Percentiles rank a stretch among this genome's conserved stretches.
phyloP scores from a whole-genome alignment of 78 protist species.

The Corallochytrium limacisporum region DNA sequence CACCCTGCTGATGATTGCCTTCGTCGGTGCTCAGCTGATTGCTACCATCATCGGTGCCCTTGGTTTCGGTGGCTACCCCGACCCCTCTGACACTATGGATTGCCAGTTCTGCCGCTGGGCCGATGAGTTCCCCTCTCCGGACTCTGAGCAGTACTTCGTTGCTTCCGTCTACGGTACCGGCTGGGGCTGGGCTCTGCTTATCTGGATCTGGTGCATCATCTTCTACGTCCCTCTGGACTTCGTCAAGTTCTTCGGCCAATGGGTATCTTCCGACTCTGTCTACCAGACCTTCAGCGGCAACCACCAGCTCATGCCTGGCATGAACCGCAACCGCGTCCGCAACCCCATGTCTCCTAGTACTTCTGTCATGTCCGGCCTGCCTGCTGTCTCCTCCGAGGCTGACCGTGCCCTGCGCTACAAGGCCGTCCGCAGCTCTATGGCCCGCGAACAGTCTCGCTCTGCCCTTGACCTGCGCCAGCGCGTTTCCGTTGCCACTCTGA shows the following conservation, averaged over 20 bases:
- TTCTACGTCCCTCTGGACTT: constrained; percentile 60
- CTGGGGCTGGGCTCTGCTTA: constrained; percentile 39
- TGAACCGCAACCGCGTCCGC: no score
- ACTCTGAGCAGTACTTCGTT: background rate
- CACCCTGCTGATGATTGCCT: constrained; percentile 35
- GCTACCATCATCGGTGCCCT: constrained; percentile 52
- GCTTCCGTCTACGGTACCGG: constrained; percentile 42
- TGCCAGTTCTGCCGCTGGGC: background rate
- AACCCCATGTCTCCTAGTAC: no score
- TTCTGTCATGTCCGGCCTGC: no score
- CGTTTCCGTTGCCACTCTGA: no score
- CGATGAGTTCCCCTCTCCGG: background rate
- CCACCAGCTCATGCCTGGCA: no score
- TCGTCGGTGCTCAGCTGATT: constrained; percentile 35
- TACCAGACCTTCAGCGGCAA: no score
- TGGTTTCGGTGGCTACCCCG: constrained; percentile 48
- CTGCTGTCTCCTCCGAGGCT: no score
- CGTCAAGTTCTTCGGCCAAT: constrained; percentile 51
- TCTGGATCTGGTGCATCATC: constrained; percentile 52
- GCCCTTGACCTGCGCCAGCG: no score
- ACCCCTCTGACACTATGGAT: background rate
- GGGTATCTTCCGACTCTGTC: no score
- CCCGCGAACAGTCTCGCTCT: no score
- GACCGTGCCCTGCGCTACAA: no score
- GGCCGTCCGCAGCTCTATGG: no score